phyloP scores from a whole-genome alignment of 2,329 filamentous ascomycete genomes.

The Beauveria caledonica region DNA sequence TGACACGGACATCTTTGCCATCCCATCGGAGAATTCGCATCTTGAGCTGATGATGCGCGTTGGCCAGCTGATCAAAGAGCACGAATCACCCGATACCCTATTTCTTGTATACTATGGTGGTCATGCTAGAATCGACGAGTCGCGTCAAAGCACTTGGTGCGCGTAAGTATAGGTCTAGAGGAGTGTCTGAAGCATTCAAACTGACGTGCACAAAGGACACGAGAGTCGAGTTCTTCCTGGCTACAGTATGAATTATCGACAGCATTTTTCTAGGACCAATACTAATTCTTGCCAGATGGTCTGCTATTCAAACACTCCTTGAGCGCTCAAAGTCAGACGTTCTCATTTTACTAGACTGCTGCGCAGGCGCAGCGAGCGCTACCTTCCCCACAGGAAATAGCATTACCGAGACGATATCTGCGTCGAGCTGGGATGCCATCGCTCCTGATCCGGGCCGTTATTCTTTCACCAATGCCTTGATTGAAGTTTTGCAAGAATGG shows the following conservation, averaged over 20 bases:
- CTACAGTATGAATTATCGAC: conserved; percentile 34
- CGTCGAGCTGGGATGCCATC: conserved; percentile 54
- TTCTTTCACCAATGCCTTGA: conserved; percentile 51
- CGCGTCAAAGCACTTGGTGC: conserved; percentile 53
- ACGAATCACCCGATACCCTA: conserved; percentile 46
- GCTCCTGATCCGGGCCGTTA: conserved; percentile 51
- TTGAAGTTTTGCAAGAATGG: conserved; percentile 53
- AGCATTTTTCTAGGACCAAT: not conserved
- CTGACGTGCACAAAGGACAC: conserved; percentile 30
- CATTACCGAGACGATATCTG: conserved; percentile 54
- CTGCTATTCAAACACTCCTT: conserved; percentile 50
- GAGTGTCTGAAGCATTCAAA: not conserved
- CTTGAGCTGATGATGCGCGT: conserved; percentile 50
- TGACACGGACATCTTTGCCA: conserved; percentile 49
- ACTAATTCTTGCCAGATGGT: conserved; percentile 35
- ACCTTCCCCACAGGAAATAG: conserved; percentile 50
- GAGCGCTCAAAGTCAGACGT: conserved; percentile 50
- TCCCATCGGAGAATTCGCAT: conserved; percentile 50
- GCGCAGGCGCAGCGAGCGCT: conserved; percentile 51
- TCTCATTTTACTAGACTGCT: conserved; percentile 51
- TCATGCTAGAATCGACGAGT: conserved; percentile 51
- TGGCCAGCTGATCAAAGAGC: conserved; percentile 47
- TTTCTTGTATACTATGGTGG: conserved; percentile 53
- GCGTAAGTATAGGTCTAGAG: conserved; percentile 32
- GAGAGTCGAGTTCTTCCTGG: conserved; percentile 44